Evolutionary conservation across 257 asterid genomes (phyloP).

Genomic region (Osmanthus fragrans): DNA sequence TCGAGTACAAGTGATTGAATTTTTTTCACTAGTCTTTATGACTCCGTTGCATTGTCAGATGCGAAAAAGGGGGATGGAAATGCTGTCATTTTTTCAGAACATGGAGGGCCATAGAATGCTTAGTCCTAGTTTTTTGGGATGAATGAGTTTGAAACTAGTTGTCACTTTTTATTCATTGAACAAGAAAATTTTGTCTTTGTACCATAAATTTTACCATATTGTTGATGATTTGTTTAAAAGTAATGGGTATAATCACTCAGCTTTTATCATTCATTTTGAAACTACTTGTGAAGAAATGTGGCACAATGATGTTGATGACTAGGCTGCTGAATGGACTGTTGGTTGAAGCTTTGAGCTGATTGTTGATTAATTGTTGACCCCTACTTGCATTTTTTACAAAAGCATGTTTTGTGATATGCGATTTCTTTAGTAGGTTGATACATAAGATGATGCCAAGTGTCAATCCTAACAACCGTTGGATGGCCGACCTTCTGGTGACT

Average conservation of each 20-base stretch:
- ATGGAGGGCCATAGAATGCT: not conserved
- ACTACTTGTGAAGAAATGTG: too few species aligned
- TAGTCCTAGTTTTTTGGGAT: not conserved
- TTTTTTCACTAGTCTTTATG: not conserved
- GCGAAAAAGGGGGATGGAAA: not conserved
- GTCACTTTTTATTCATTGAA: not conserved
- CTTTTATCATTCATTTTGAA: constrained; percentile 21
- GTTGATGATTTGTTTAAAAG: not conserved
- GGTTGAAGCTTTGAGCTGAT: too few species aligned
- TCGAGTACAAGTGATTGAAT: constrained; percentile 24
- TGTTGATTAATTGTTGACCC: too few species aligned
- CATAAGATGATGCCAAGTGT: too few species aligned
- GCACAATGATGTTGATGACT: too few species aligned
- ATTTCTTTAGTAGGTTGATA: too few species aligned
- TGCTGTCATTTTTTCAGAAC: not conserved
- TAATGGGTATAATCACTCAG: not conserved
- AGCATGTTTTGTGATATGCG: too few species aligned
- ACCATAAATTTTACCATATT: not conserved
- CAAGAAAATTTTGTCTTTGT: not conserved
- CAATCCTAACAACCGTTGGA: too few species aligned
- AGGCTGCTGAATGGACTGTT: too few species aligned
- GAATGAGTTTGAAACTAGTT: not conserved
- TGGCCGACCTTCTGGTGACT: too few species aligned
- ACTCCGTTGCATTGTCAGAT: not conserved
- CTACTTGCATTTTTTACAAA: too few species aligned